Base-by-base conservation (phyloP, 192 early-diverging fungal genomes). In the Diversispora eburnea region DNA sequence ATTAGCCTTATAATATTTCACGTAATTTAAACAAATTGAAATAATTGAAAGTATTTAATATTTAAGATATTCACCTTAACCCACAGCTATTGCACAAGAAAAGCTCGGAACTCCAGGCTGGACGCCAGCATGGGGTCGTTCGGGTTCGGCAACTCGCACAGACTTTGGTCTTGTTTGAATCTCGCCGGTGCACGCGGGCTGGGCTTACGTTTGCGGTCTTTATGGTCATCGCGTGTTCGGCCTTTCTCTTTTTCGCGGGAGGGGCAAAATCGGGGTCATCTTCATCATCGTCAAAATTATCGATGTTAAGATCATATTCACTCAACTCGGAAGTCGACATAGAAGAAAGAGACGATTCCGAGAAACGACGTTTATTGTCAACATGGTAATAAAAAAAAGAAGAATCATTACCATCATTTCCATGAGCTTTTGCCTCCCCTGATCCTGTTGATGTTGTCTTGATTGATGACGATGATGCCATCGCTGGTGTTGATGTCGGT, bases 21-120 rank as follows among this genome's bases (percentile, higher is more conserved):
- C 17, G 17, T 52, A 12, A 52, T 10, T 52, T 52, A 10, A 10
- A 10, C 17, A 52, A 17, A 52, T 52, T 17, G 2, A 33, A 33
- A 33, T 33, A 33, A 33, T 33, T 33, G 25, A 63, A 63, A 43
- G 13, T 12, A 15, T 25, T 12, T 19, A 2, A 45, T n/a, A 12
- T 51, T 54, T 20, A 52, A 42, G n/a, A 20, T 39, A 75, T 42
- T 12, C n/a, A 66, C 63, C 81, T 60, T 3, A 82, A 51, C 5
- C 81, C 81, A 45, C 81, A 82, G 22, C 78, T 79, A 55, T 82
- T 82, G 68, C 81, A 82, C 7, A 82, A 51, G 8, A 78, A 74
- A 12, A 77, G 74, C 52, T 77, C 71, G 1, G 70, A n/a, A 20
- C 73, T 74, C 67, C 79, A 82, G 19, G 78, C 81, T 3, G 81